A percentile compares a stretch with the other conserved stretches of the same genome.
These are phyloP conservation scores for Metschnikowia henanensis DNA, from an alignment of 805 yeast species.

Conservation along the genomic window DNA sequence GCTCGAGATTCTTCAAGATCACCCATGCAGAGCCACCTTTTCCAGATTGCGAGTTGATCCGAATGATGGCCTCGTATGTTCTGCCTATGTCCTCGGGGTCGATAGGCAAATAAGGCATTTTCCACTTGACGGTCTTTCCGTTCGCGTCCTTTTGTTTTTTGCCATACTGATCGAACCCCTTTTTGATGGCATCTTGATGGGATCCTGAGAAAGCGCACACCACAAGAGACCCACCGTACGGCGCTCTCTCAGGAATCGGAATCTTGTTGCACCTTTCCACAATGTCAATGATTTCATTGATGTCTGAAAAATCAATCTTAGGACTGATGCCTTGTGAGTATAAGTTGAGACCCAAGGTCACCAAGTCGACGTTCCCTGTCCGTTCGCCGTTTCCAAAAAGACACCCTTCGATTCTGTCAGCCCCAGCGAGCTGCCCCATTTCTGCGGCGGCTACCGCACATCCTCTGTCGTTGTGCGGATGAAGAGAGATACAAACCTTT, in stretches of 20 bases:
- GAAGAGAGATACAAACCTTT: slow-evolving; percentile 71
- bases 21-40: slow-evolving; percentile 93
- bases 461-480: slow-evolving; percentile 84
- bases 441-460: slow-evolving; percentile 91
- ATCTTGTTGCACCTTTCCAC: slow-evolving; percentile 81
- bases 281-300: slow-evolving; percentile 63
- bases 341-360: slow-evolving; percentile 72
- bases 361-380: slow-evolving; percentile 83
- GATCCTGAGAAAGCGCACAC: slow-evolving; percentile 84
- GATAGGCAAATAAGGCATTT: slow-evolving; percentile 77
- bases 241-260: slow-evolving; percentile 76
- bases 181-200: slow-evolving; percentile 88
- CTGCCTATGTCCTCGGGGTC: slow-evolving; percentile 86
- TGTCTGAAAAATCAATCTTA: slow-evolving; percentile 67
- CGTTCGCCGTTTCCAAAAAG: slow-evolving; percentile 86
- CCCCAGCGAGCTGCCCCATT: slow-evolving; percentile 79
- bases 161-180: slow-evolving; percentile 61
- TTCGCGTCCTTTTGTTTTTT: slow-evolving; percentile 36
- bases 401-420: slow-evolving; percentile 87
- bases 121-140: slow-evolving; percentile 52
- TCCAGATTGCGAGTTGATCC: slow-evolving; percentile 87
- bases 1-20: slow-evolving; percentile 68
- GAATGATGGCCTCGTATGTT: slow-evolving; percentile 87
- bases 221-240: slow-evolving; percentile 80
- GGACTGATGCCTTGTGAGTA: slow-evolving; percentile 81